phyloP scores from a whole-genome alignment of 257 asterid genomes.

The Solanum dulcamara region DNA sequence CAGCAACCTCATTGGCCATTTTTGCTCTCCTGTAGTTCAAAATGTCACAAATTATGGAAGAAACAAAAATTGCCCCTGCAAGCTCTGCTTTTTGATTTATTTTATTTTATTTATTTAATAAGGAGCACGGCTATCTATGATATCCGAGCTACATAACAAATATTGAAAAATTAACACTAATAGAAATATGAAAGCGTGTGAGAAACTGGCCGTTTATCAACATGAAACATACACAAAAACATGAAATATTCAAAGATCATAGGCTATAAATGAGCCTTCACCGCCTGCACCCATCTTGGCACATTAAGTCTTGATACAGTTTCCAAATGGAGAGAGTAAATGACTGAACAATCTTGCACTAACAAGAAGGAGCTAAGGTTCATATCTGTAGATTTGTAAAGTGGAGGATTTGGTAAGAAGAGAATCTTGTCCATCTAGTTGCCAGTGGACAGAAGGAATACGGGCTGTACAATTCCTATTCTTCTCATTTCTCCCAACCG shows the following conservation, averaged over 20 bases:
- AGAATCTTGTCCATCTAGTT: background rate
- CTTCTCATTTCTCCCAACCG: background rate
- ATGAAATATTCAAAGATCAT: background rate
- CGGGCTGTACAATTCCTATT: background rate
- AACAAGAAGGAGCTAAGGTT: background rate
- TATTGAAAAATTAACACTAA: background rate
- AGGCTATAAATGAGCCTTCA: background rate
- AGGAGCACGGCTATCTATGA: background rate
- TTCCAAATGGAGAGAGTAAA: background rate
- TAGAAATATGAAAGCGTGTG: background rate
- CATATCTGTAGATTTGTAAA: background rate
- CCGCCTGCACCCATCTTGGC: background rate
- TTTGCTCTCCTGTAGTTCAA: constrained; percentile 57
- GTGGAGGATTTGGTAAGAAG: background rate
- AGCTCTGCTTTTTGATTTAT: background rate
- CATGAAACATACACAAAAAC: background rate
- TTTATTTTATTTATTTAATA: background rate
- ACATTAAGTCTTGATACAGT: background rate
- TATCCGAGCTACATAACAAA: background rate
- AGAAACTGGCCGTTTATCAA: background rate
- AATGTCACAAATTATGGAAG: background rate
- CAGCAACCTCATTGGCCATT: constrained; percentile 84
- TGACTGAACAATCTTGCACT: background rate
- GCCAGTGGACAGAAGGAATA: background rate
- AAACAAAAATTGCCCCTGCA: background rate